These are phyloP conservation scores for Neolentinus lepideus DNA, from an alignment of 1,284 basidiomycete species.

Conservation along the genomic window DNA sequence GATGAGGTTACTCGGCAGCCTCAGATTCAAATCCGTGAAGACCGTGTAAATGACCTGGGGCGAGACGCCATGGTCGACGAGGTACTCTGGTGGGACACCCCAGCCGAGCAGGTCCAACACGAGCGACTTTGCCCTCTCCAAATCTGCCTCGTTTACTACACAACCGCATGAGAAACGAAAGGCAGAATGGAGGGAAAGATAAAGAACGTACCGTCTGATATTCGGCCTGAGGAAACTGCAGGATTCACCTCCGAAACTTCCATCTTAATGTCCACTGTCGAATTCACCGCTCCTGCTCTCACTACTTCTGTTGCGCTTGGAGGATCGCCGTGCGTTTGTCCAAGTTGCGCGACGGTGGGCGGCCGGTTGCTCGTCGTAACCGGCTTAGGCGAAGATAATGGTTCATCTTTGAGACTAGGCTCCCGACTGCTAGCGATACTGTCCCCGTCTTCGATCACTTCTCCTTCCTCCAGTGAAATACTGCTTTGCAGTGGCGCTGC, in stretches of 20 bases:
- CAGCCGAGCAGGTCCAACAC: slow-evolving; percentile 73
- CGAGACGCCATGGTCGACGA: slow-evolving; percentile 60
- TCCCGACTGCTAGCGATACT: background rate
- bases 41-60: slow-evolving; percentile 64
- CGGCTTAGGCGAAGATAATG: background rate
- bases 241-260: no score
- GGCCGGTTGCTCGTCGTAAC: background rate
- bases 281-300: no score
- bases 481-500: background rate
- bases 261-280: no score
- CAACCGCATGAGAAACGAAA: background rate
- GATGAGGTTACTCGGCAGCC: slow-evolving; percentile 53
- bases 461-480: background rate
- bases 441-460: background rate
- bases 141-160: slow-evolving; percentile 61
- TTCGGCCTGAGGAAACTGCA: background rate
- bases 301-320: no score
- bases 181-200: background rate
- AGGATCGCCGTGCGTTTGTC: no score
- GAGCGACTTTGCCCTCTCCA: slow-evolving; percentile 61
- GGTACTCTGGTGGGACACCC: slow-evolving; percentile 68
- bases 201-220: background rate
- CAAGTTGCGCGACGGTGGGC: no score
- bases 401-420: background rate
- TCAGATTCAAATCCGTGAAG: slow-evolving; percentile 68